Evolutionary conservation across 2,329 filamentous ascomycete genomes (phyloP), one percentile per base, ranked within the genome.

Genomic region (Trichophyton schoenleinii): DNA sequence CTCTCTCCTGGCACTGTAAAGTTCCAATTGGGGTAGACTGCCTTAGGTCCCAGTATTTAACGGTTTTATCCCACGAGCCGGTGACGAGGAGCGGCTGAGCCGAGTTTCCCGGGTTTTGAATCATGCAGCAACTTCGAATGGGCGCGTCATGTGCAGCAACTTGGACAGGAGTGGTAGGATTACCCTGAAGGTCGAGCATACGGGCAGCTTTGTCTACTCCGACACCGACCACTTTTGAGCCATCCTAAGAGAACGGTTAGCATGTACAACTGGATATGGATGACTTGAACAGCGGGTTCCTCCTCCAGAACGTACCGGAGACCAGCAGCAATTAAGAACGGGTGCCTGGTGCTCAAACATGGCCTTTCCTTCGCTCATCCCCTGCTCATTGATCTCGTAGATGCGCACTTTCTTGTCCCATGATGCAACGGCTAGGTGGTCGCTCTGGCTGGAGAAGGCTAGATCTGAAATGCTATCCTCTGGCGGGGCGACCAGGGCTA

Each of bases 381-480:
- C 90, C 66, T 84, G 84, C 61, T 76, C 77, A 66, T 87, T 84
- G 71, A 97, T 90, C 74, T 97, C 90, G 77, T 97, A 99, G 72
- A 99, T 92, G 70, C 91, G 87, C 65, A 97, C 90, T 74, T 96
- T 95, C 79, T 95, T 95, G 77, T 99, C 94, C 94, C 94, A 99
- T 68, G 90, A 96, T 57, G 90, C 80, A 41, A 96, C 89, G 25
- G 92, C 91, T 18, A 99, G 81, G 72, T 95, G 88, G 69, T 97
- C 90, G 66, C 77, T 82, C 60, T 80, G 80, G 1, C 87, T 84
- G 13, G 87, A 91, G 78, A 96, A 99, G 57, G 84, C 79, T 63
- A 99, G 81, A 71, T 91, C 89, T 41, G 91, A 91, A 70, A 97
- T 87, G 74, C 88, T 89, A 76, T 99, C 94, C 67, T 89, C 86